Evolutionary conservation across 164 flowering plant genomes (phyloP), one percentile per base, ranked within the genome.

Genomic region (Aristolochia californica): DNA sequence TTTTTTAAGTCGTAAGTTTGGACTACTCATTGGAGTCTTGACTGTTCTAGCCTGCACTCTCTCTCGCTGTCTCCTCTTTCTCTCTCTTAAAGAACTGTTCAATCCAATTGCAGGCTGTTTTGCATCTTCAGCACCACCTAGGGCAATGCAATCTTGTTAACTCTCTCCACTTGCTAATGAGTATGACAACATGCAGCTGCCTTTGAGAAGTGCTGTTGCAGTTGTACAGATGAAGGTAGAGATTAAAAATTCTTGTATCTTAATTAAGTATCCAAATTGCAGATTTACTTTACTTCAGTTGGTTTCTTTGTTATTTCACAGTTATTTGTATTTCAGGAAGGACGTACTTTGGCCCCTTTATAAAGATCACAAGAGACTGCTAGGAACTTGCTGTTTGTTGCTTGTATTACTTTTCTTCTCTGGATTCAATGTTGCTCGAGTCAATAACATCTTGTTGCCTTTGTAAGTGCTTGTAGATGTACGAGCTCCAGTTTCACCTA

Each of bases 311-410:
- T 24, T 50, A 18, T 47, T 17, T 24, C 18, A 14, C 20, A 18
- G 28, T 13, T n/a, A 38, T 61, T 50, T 21, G n/a, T 73, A 22
- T 70, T 68, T 67, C 87, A 89, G 96, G 81, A 56, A 60, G 40
- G 23, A 54, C 65, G 38, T 43, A 40, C 27, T 76, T 75, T 80
- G 94, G 97, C 21, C 91, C 96, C 63, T 93, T 93, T 67, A 27
- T 74, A 43, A 78, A 62, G 71, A 94, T 89, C 58, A 63, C 90
- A 3, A 75, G 60, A 63, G 95, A 85, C 51, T 74, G 76, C 60
- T 88, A 94, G 66, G 96, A 89, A 61, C 78, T 85, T 52, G 74
- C 93, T 15, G 16, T 87, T 28, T 83, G 79, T 70, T 84, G 86
- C 75, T 75, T 90, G 26, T 87, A 75, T 62, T 90, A 87, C 53